Conservation (phyloP, 1,284 basidiomycete species). For the Fomitopsis pinicola region DNA sequence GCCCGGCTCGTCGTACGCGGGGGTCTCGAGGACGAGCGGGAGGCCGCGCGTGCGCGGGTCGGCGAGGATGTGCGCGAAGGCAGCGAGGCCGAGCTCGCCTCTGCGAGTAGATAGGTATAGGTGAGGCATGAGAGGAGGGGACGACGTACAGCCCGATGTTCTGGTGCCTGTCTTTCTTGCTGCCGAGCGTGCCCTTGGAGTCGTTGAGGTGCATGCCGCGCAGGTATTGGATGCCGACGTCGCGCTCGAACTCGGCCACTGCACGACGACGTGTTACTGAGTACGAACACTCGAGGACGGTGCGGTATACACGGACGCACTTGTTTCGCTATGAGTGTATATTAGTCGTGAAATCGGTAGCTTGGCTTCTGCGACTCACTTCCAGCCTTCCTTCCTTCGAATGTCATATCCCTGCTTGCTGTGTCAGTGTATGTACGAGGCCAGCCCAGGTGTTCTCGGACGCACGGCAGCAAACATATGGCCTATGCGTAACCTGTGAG, state of each 20-base stretch:
- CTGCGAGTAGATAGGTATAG: conserved; percentile 28
- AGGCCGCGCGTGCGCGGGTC: conserved; percentile 68
- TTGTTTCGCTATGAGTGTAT: conserved; percentile 12
- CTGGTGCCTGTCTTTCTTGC: conserved; percentile 76
- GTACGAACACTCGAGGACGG: not conserved
- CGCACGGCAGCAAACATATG: conserved; percentile 79
- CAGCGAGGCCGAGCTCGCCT: conserved; percentile 60
- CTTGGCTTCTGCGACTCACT: conserved; percentile 41
- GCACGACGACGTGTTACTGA: conserved; percentile 8
- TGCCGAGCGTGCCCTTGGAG: conserved; percentile 62
- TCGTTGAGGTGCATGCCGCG: conserved; percentile 86
- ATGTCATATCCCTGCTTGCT: conserved; percentile 71
- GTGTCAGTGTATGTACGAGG: not conserved
- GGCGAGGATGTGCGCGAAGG: conserved; percentile 66
- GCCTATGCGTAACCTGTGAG: conserved; percentile 35
- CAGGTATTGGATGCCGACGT: conserved; percentile 71
- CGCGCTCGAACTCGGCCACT: conserved; percentile 62
- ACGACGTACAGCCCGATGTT: conserved; percentile 73
- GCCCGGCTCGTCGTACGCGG: conserved; percentile 43
- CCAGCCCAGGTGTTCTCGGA: not conserved
- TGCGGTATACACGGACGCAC: conserved; percentile 4
- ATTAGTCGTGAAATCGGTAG: not conserved
- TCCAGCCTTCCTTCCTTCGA: conserved; percentile 59
- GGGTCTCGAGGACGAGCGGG: conserved; percentile 83
- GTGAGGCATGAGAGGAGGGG: not conserved